Conservation (phyloP, 495 filamentous ascomycete species). For the Penicillium dipodomyicola region DNA sequence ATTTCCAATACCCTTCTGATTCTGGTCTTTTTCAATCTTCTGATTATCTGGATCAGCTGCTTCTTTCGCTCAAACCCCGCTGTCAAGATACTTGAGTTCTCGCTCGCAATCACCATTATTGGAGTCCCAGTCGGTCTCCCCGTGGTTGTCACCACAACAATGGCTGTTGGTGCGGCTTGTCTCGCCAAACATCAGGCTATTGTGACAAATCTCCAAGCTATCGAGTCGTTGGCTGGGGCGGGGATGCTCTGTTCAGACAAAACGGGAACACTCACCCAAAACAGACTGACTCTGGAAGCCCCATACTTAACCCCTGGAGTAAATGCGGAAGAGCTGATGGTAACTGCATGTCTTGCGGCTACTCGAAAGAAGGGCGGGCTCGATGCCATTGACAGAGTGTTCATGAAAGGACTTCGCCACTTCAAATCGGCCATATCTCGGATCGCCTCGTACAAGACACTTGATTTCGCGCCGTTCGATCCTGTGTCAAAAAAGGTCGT, state of each 20-base stretch:
- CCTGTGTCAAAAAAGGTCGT: slow-evolving; percentile 92
- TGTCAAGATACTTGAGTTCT: slow-evolving; percentile 75
- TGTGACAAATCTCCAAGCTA: slow-evolving; percentile 89
- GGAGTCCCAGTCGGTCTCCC: slow-evolving; percentile 95
- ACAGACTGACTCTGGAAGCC: slow-evolving; percentile 82
- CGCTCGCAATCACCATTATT: slow-evolving; percentile 79
- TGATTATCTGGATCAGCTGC: slow-evolving; percentile 79
- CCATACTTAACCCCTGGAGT: slow-evolving; percentile 79
- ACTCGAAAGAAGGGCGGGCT: slow-evolving; percentile 94
- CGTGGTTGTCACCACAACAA: slow-evolving; percentile 91
- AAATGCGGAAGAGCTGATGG: slow-evolving; percentile 79
- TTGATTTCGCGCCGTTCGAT: slow-evolving; percentile 86
- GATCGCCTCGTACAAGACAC: slow-evolving; percentile 71
- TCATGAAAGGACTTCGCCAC: slow-evolving; percentile 75
- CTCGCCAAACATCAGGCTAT: slow-evolving; percentile 89
- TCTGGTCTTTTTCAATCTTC: slow-evolving; percentile 74
- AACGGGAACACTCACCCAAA: slow-evolving; percentile 82
- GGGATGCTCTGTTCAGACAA: slow-evolving; percentile 97
- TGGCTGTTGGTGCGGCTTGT: slow-evolving; percentile 92
- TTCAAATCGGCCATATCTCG: slow-evolving; percentile 76
- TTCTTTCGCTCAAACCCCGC: slow-evolving; percentile 84
- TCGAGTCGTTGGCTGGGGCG: slow-evolving; percentile 90
- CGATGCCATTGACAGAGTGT: slow-evolving; percentile 92
- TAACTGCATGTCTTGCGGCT: slow-evolving; percentile 86
- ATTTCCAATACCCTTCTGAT: slow-evolving; percentile 69